phyloP scores from a whole-genome alignment of 768 basidiomycete genomes.

The Pholiota conissans region DNA sequence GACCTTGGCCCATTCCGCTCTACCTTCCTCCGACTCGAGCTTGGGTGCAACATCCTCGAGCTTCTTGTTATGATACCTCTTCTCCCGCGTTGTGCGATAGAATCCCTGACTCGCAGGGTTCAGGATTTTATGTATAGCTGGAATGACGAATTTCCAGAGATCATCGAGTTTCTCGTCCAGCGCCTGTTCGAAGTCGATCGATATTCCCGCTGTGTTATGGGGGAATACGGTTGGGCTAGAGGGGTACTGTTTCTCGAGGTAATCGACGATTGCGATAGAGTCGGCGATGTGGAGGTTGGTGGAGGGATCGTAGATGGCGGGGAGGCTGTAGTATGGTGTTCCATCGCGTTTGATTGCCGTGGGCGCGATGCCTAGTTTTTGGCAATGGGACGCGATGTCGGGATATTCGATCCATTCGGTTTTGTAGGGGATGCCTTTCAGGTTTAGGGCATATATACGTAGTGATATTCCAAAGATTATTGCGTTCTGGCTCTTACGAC shows the following conservation, averaged over 20 bases:
- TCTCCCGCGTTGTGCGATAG: constrained; percentile 16
- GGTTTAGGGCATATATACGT: constrained; percentile 33
- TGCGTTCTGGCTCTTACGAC: background rate
- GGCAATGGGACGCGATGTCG: constrained; percentile 38
- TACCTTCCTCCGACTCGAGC: constrained; percentile 11
- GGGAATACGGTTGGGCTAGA: constrained; percentile 37
- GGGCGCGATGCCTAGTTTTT: constrained; percentile 34
- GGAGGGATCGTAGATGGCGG: constrained; percentile 45
- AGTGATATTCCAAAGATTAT: too few relatives aligned
- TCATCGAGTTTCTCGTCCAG: background rate
- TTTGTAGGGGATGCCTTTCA: constrained; percentile 37
- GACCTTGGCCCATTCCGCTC: constrained; percentile 19
- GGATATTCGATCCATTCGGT: constrained; percentile 52
- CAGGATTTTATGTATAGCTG: background rate
- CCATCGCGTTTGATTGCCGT: constrained; percentile 29
- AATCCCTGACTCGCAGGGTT: constrained; percentile 9
- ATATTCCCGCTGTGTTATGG: constrained; percentile 2
- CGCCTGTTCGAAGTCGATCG: constrained; percentile 6
- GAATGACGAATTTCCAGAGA: constrained; percentile 2
- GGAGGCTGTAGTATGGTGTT: constrained; percentile 39
- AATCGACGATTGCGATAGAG: constrained; percentile 43
- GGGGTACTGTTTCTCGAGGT: constrained; percentile 51
- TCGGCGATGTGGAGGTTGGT: constrained; percentile 38
- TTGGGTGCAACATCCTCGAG: constrained; percentile 20
- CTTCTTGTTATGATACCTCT: constrained; percentile 12